Base-by-base conservation (phyloP, 73 alveolate species). In the Halteria grandinella region DNA sequence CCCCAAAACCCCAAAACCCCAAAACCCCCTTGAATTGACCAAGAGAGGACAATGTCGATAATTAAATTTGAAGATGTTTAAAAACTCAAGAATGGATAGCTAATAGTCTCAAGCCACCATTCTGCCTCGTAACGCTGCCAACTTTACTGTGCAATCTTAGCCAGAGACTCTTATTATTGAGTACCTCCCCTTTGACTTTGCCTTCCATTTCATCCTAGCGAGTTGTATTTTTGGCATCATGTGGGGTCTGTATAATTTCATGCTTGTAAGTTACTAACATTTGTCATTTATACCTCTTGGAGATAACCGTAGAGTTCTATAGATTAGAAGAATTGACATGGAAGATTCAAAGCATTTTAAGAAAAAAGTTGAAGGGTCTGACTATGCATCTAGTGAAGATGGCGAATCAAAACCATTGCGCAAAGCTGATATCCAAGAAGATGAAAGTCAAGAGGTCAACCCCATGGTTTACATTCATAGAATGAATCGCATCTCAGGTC, bases 311-410 rank as follows among this genome's bases (percentile, higher is more conserved):
- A 7, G 5, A 7, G 11, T 36, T 36, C n/a, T 45, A 3, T 66
- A 66, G 81, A 48, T 66, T 28, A 66, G 37, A 10, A 23, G 37
- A n/a, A 59, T 66, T 21, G 66, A 66, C 32, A 66, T 66, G 81
- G 29, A 43, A 7, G 81, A 66, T 25, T 52, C 21, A 24, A n/a
- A 33, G 33, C 28, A 45, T 10, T 24, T 66, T 8, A 8, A 28
- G 11, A 54, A 59, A 20, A 37, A 27, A 2, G 55, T 17, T 1
- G 66, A 59, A 34, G 78, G 43, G 15, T 57, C 36, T 48, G 69
- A 66, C 25, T 33, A 40, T 14, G 51, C 33, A 17, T 47, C 31
- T 6, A 47, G 4, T 6, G 24, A 47, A 5, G 31, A 47, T 6
- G 31, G 10, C 24, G 33, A 47, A 8, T 7, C 31, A 5, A 47